phyloP scores from a whole-genome alignment of 1,284 basidiomycete species.

The Ceratobasidium theobromae region DNA sequence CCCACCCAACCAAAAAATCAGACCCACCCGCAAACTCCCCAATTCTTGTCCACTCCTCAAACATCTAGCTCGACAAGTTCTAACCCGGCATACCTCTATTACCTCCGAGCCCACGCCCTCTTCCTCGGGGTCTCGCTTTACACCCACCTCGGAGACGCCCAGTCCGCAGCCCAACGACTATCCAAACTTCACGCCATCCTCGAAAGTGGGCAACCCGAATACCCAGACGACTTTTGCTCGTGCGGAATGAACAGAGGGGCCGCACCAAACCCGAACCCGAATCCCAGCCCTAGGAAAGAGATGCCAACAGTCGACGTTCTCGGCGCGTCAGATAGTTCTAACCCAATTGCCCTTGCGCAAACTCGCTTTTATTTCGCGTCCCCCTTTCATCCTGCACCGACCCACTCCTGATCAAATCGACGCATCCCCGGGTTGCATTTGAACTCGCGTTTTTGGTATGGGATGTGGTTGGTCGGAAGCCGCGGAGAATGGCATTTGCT shows the following conservation, averaged over 20 bases:
- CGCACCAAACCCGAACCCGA: too few relatives aligned
- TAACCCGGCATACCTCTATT: not conserved
- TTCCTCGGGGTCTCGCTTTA: conserved; percentile 11
- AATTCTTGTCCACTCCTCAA: not conserved
- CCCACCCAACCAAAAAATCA: not conserved
- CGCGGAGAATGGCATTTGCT: conserved; percentile 68
- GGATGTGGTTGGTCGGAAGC: conserved; percentile 68
- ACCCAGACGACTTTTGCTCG: conserved; percentile 1
- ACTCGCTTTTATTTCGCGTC: conserved; percentile 1
- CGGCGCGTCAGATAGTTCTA: not conserved
- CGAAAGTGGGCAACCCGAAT: not conserved
- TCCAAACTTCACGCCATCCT: conserved; percentile 5
- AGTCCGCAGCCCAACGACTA: conserved; percentile 5
- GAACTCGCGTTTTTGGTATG: conserved; percentile 66
- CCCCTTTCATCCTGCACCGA: not conserved
- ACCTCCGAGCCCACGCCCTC: conserved; percentile 14
- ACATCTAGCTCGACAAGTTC: not conserved
- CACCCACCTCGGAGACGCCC: conserved; percentile 3
- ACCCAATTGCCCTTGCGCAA: not conserved
- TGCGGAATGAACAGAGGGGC: not conserved
- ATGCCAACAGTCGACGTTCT: conserved; percentile 11
- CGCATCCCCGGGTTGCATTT: conserved; percentile 65
- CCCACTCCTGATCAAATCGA: conserved; percentile 54
- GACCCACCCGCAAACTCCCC: conserved; percentile 9
- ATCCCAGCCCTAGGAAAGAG: not conserved